Percentiles rank a stretch among this genome's conserved stretches.
phyloP scores from a whole-genome alignment of 345 rosid species.

The Trapa bicornis region DNA sequence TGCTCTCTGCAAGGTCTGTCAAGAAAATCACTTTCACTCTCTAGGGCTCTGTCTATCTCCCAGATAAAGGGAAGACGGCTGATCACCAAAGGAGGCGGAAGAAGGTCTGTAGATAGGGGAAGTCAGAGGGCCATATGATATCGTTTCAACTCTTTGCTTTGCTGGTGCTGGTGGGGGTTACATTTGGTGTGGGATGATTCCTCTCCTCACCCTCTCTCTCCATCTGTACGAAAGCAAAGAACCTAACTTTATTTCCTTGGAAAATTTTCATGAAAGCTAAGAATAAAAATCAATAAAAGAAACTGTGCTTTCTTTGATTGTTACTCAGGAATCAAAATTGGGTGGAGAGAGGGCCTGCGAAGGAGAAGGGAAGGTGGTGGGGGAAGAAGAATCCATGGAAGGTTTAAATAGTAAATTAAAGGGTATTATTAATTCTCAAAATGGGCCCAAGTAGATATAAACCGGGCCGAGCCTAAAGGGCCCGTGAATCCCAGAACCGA shows the following conservation, averaged over 20 bases:
- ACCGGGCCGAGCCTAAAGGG: not conserved
- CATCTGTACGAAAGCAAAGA: no score
- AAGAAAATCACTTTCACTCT: not conserved
- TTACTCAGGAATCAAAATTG: not conserved
- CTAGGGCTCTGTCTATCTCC: not conserved
- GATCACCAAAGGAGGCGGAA: not conserved
- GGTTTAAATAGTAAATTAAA: not conserved
- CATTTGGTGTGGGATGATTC: conserved; percentile 17
- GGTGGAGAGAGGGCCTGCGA: not conserved
- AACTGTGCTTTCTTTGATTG: conserved; percentile 1
- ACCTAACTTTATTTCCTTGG: no score
- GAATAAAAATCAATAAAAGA: not conserved
- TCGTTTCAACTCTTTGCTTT: conserved; percentile 6
- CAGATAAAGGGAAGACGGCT: not conserved
- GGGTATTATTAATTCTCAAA: no score
- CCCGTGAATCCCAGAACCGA: not conserved
- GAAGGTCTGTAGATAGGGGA: not conserved
- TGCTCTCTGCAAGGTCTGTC: not conserved
- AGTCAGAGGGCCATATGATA: not conserved
- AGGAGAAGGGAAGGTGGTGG: conserved; percentile 4
- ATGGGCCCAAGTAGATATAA: no score
- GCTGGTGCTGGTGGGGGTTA: conserved; percentile 33
- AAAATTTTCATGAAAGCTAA: not conserved
- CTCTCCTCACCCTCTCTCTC: not conserved
- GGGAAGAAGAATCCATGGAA: conserved; percentile 3